Evolutionary conservation across 75 land plant genomes (phyloP).

Genomic region (Azolla pinnata): DNA sequence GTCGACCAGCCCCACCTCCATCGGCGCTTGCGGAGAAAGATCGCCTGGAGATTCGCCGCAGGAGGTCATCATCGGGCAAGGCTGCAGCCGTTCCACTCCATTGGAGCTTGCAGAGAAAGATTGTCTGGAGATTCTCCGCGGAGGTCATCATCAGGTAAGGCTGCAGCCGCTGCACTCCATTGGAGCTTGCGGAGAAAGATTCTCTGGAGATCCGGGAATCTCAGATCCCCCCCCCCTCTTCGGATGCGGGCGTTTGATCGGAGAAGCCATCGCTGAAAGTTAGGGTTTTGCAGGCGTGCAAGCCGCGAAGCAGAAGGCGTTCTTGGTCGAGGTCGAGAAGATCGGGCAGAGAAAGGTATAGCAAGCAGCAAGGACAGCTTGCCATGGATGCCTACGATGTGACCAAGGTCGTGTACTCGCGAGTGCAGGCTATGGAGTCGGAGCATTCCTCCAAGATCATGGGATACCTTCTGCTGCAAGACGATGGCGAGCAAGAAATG

Average conservation of each 20-base stretch:
- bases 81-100: background rate
- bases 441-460: slow-evolving; percentile 89
- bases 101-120: background rate
- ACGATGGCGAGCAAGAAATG: slow-evolving; percentile 89
- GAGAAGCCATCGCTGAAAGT: background rate
- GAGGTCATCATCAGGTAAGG: background rate
- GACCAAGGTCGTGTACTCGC: slow-evolving; percentile 55
- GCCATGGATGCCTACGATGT: slow-evolving; percentile 89
- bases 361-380: background rate
- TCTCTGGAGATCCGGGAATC: background rate
- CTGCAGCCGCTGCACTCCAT: background rate
- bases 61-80: background rate
- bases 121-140: background rate
- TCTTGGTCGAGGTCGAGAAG: background rate
- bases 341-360: background rate
- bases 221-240: background rate
- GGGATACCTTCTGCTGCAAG: slow-evolving; percentile 76
- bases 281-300: background rate
- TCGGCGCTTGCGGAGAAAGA: background rate
- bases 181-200: too few relatives aligned
- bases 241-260: background rate
- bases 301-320: background rate
- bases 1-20: background rate
- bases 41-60: too few relatives aligned
- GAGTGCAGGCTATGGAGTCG: slow-evolving; percentile 73